phyloP scores from a whole-genome alignment of 805 yeast genomes.

The Kazachstania kunashirensis region DNA sequence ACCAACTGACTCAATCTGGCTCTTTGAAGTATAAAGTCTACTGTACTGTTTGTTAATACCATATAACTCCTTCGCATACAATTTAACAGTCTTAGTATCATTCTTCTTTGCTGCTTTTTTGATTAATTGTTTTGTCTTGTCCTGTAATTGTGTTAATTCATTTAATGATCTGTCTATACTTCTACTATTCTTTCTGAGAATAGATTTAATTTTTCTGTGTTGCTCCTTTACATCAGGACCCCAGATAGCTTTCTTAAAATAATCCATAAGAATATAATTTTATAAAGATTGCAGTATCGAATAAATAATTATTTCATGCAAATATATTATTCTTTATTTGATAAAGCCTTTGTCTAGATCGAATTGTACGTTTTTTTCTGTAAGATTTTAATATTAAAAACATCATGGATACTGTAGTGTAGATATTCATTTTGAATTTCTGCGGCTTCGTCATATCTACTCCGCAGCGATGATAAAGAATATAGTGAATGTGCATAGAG shows the following conservation, averaged over 20 bases:
- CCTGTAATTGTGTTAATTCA: constrained; percentile 58
- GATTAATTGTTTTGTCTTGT: constrained; percentile 70
- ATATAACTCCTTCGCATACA: constrained; percentile 76
- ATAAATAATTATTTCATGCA: not conserved
- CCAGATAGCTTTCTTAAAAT: constrained; percentile 76
- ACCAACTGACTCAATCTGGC: constrained; percentile 74
- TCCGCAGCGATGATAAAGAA: too few relatives aligned
- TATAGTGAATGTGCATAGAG: too few relatives aligned
- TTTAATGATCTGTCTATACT: constrained; percentile 57
- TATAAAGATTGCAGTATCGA: too few relatives aligned
- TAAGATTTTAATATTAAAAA: too few relatives aligned
- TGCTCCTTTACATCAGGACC: constrained; percentile 96
- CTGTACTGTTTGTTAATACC: constrained; percentile 63
- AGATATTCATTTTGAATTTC: too few relatives aligned
- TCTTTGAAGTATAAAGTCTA: constrained; percentile 68
- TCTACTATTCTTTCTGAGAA: constrained; percentile 75
- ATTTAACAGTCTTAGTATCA: constrained; percentile 62
- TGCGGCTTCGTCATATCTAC: too few relatives aligned
- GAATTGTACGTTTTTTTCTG: too few relatives aligned
- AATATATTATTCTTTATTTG: too few relatives aligned
- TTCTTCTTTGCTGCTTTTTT: constrained; percentile 65
- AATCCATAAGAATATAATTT: constrained; percentile 66
- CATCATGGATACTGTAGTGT: too few relatives aligned
- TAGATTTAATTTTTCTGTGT: constrained; percentile 61
- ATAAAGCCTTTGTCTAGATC: too few relatives aligned